Evolutionary conservation across 345 rosid genomes (phyloP), one percentile per base, ranked within the genome.

Genomic region (Clausena lansium): DNA sequence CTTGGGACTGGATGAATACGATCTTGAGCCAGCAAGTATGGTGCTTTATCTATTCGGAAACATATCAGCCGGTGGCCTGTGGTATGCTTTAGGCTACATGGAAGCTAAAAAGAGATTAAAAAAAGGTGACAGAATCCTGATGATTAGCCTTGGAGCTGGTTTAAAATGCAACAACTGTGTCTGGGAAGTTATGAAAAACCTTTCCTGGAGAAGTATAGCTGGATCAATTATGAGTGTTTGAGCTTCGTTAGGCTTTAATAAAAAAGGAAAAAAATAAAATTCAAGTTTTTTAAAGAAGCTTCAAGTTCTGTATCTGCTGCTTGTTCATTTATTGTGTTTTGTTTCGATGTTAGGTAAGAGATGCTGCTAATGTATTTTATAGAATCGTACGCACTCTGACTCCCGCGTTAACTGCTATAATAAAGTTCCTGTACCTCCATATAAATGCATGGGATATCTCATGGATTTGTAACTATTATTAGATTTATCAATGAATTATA

Each of bases 1-100:
- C 41, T 84, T 92, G 27, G 88, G 79, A 73, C 84, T 94, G 25
- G 65, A 57, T 27, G 93, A 90, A 45, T 82, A 82, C 20, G 97
- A 94, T 50, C 76, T 91, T 2, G 97, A 94, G 82, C 98, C 98
- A 7, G 78, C 98, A 9, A 81, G 92, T 79, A 94, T 94, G 98
- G 85, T 97, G 2, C 87, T 94, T 35, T 91, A 92, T 80, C 79
- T 95, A 58, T 94, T 86, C 8, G 94, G 98, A 14, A 94, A 94
- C 80, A 94, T 97, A 1, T 92, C 98, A 0, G 92, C 97, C 0
- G 86, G 97, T 19, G 92, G 98, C 22, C 83, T 92, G 1, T 94
- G 98, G 98, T 94, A 94, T 78, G 98, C 90, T 70, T 77, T 90
- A 33, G 88, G 89, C 9, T 90, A 90, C 64, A 90, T 88, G 93